Percentiles rank a stretch among this genome's conserved stretches.
Conservation (phyloP, 768 basidiomycete genomes). For the Suillus discolor region DNA sequence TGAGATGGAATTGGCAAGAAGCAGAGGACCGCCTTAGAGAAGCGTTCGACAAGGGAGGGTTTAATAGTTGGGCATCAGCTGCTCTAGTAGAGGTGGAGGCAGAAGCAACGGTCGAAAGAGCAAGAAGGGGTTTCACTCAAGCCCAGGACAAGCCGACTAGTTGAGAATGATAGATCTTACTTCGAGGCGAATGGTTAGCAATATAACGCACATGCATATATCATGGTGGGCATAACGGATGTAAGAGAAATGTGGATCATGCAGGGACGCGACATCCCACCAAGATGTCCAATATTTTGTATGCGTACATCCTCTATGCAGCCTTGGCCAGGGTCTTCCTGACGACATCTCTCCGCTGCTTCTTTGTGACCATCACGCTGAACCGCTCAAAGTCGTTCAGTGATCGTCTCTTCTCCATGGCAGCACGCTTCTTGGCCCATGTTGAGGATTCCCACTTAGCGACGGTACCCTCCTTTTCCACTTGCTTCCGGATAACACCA, state of each 20-base stretch:
- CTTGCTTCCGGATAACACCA: constrained; percentile 78
- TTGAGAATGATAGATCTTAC: not conserved
- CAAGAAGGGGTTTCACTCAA: constrained; percentile 17
- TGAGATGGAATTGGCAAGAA: constrained; percentile 52
- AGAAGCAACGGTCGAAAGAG: constrained; percentile 54
- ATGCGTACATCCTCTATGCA: constrained; percentile 27
- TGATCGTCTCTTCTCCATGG: constrained; percentile 70
- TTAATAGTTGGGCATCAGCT: constrained; percentile 56
- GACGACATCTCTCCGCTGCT: constrained; percentile 77
- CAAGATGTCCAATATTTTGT: constrained; percentile 5
- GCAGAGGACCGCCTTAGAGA: constrained; percentile 54
- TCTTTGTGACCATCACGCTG: constrained; percentile 86
- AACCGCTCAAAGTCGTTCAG: constrained; percentile 94
- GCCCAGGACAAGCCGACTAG: not conserved
- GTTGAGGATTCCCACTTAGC: constrained; percentile 87
- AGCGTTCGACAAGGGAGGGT: constrained; percentile 63
- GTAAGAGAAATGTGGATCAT: constrained; percentile 16
- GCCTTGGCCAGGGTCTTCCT: constrained; percentile 69
- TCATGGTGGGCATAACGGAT: constrained; percentile 24
- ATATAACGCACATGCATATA: constrained; percentile 19
- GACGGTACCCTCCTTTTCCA: constrained; percentile 82
- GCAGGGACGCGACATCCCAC: constrained; percentile 13
- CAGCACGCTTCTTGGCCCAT: constrained; percentile 88
- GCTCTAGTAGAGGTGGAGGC: constrained; percentile 58
- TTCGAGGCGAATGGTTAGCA: not conserved